These are phyloP conservation scores for Ophiostoma pallidulum DNA, from an alignment of 2,329 filamentous ascomycete genomes.

Conservation along the genomic window DNA sequence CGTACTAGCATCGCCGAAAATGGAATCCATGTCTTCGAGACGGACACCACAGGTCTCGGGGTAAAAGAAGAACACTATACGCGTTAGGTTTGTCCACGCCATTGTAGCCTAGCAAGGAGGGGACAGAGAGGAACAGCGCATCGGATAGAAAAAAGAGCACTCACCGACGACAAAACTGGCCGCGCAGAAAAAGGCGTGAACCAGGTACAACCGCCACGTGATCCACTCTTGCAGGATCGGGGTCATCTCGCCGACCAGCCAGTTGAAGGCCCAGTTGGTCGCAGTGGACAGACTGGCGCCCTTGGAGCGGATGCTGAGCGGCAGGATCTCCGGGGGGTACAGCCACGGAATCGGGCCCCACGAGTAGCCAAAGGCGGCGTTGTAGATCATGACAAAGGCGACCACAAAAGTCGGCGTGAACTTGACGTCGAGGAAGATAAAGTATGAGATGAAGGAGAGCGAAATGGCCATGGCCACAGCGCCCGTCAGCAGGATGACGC, in stretches of 20 bases:
- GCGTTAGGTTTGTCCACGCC: too few species aligned
- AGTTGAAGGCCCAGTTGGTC: slow-evolving; percentile 97
- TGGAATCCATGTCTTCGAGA: slow-evolving; percentile 88
- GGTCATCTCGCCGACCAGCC: slow-evolving; percentile 91
- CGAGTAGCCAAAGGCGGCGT: slow-evolving; percentile 86
- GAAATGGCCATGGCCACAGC: slow-evolving; percentile 84
- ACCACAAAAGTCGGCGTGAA: slow-evolving; percentile 79
- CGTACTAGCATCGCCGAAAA: slow-evolving; percentile 90
- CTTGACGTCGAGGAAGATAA: slow-evolving; percentile 75
- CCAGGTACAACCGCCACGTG: slow-evolving; percentile 83
- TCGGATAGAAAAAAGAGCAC: slow-evolving; percentile 45
- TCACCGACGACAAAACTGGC: slow-evolving; percentile 92
- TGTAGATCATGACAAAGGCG: slow-evolving; percentile 95
- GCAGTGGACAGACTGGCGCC: slow-evolving; percentile 93
- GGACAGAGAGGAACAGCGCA: not conserved
- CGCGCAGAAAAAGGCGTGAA: slow-evolving; percentile 95
- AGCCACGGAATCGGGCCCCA: slow-evolving; percentile 99
- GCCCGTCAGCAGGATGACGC: slow-evolving; percentile 80
- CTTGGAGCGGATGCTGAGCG: slow-evolving; percentile 92
- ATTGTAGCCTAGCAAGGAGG: not conserved
- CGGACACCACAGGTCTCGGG: slow-evolving; percentile 93
- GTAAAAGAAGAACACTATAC: slow-evolving; percentile 90
- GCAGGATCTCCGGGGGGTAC: slow-evolving; percentile 96
- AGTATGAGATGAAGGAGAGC: slow-evolving; percentile 85
- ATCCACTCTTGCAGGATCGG: slow-evolving; percentile 88